Conservation (phyloP, 2,329 filamentous ascomycete genomes). For the Colletotrichum sp. region DNA sequence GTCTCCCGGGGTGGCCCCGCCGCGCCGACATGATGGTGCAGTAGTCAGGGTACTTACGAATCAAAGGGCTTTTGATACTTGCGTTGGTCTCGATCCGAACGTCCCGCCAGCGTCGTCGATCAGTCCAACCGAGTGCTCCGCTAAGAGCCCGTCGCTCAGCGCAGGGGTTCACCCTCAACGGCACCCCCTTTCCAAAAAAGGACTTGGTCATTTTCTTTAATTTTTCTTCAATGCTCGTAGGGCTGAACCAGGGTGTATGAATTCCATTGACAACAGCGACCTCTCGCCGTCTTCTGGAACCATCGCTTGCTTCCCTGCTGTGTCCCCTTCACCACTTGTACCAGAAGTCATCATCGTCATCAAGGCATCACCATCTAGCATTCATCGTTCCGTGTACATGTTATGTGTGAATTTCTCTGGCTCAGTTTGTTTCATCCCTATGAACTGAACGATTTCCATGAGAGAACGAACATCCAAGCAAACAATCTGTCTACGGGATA, state of each 20-base stretch:
- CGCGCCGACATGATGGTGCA: constrained; percentile 8
- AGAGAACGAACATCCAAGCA: neutral
- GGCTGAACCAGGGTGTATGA: neutral
- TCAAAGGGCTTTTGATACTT: neutral
- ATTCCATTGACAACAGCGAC: neutral
- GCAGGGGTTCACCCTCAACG: neutral
- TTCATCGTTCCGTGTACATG: neutral
- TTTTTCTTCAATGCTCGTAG: neutral
- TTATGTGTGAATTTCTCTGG: neutral
- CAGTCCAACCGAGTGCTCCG: neutral
- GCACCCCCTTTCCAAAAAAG: neutral
- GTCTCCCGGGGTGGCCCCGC: neutral
- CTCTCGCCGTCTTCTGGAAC: neutral
- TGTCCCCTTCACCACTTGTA: neutral
- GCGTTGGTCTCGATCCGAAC: constrained; percentile 14
- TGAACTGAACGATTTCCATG: neutral
- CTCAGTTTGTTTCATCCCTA: neutral
- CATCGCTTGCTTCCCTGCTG: neutral
- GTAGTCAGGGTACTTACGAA: neutral
- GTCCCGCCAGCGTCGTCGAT: constrained; percentile 14
- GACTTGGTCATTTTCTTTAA: neutral
- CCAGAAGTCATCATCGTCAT: neutral
- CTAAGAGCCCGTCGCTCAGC: neutral
- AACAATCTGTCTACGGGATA: neutral
- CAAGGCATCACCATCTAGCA: neutral